Conservation (phyloP, 176 grass and related monocot species). For the Bonia amplexicaulis region DNA sequence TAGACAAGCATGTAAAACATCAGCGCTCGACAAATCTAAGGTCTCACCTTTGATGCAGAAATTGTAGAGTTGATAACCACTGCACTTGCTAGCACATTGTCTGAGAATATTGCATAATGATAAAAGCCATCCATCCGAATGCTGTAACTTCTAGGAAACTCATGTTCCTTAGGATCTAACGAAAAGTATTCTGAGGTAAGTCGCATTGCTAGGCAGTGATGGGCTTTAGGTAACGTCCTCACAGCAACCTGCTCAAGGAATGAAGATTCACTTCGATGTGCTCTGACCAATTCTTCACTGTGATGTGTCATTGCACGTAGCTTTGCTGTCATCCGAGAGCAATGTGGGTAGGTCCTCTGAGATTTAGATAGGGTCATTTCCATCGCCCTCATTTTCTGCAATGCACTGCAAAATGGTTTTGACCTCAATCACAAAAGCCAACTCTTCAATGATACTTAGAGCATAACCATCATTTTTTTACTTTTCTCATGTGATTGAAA, state of each 20-base stretch:
- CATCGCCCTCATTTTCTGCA: slow-evolving; percentile 86
- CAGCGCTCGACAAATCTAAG: neutral
- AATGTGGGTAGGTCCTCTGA: slow-evolving; percentile 55
- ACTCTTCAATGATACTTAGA: neutral
- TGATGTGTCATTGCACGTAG: slow-evolving; percentile 64
- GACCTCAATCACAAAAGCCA: slow-evolving; percentile 29
- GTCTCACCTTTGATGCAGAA: slow-evolving; percentile 52
- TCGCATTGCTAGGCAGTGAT: slow-evolving; percentile 78
- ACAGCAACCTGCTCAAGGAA: slow-evolving; percentile 71
- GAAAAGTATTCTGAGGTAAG: slow-evolving; percentile 74
- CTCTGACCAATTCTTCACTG: slow-evolving; percentile 77
- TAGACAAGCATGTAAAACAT: neutral
- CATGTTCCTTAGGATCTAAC: slow-evolving; percentile 40
- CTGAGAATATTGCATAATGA: slow-evolving; percentile 87
- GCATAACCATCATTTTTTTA: neutral
- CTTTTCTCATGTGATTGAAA: neutral
- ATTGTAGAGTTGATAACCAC: slow-evolving; percentile 85
- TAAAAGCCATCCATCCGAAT: slow-evolving; percentile 39
- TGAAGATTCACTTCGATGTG: slow-evolving; percentile 57
- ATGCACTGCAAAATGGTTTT: slow-evolving; percentile 42
- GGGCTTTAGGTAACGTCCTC: slow-evolving; percentile 71
- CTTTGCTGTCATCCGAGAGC: slow-evolving; percentile 62
- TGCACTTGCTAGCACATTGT: slow-evolving; percentile 76
- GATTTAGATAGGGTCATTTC: slow-evolving; percentile 62
- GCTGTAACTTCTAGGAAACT: slow-evolving; percentile 35